Conservation (phyloP, 305 asterid genomes). For the Rubia occidens region DNA sequence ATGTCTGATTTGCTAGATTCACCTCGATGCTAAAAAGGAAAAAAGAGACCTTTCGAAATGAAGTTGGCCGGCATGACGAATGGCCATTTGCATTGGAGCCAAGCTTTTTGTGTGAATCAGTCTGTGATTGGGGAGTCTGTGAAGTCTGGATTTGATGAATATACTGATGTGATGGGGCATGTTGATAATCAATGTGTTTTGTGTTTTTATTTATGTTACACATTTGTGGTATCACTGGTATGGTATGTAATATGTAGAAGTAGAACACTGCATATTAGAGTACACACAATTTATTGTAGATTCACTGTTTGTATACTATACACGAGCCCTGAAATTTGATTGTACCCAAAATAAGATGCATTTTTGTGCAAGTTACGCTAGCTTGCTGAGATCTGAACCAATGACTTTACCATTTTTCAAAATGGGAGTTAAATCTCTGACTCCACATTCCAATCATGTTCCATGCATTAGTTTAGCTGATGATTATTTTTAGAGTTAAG, state of each 20-base stretch:
- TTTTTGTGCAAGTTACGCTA: no score
- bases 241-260: background rate
- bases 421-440: no score
- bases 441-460: no score
- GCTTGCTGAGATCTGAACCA: no score
- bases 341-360: no score
- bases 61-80: background rate
- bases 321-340: no score
- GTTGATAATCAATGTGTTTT: background rate
- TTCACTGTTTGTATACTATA: no score
- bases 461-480: no score
- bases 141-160: background rate
- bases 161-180: background rate
- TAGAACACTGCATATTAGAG: background rate
- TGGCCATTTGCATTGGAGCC: background rate
- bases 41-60: background rate
- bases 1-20: background rate
- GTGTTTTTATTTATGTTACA: background rate
- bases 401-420: no score
- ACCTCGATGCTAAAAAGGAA: background rate
- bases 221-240: background rate
- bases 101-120: background rate
- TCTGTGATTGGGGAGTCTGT: no score
- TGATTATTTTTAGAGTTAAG: no score
- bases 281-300: background rate